Evolutionary conservation across 495 filamentous ascomycete species (phyloP).

Genomic region (Tuber calosporum): DNA sequence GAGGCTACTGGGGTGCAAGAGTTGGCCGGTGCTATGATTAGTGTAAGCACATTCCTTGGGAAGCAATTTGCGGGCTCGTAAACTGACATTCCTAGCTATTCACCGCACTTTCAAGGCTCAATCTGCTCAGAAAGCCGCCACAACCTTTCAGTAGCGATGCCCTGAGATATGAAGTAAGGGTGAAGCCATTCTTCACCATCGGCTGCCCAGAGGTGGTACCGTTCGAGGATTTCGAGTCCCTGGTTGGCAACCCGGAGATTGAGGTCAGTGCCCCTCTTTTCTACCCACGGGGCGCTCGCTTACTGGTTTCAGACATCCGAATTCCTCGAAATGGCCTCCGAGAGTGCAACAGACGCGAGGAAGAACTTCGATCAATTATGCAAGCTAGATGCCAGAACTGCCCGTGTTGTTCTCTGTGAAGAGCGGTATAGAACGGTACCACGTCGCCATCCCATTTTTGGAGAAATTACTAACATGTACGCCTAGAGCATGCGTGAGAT

Average conservation of each 20-base stretch:
- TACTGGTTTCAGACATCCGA: constrained; percentile 32
- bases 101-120: constrained; percentile 56
- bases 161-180: constrained; percentile 76
- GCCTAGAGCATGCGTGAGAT: constrained; percentile 38
- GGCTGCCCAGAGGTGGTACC: constrained; percentile 63
- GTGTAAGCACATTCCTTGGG: constrained; percentile 10
- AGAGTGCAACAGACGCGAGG: constrained; percentile 54
- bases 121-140: constrained; percentile 52
- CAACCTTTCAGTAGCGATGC: constrained; percentile 63
- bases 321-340: constrained; percentile 56
- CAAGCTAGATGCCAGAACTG: constrained; percentile 47
- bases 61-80: not conserved
- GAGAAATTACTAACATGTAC: constrained; percentile 1
- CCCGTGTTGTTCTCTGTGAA: constrained; percentile 42
- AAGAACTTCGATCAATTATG: constrained; percentile 58
- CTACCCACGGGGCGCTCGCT: not conserved
- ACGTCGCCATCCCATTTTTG: not conserved
- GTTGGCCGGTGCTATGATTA: constrained; percentile 58
- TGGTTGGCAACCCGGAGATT: constrained; percentile 44
- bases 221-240: constrained; percentile 53
- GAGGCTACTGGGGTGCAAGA: constrained; percentile 63
- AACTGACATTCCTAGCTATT: constrained; percentile 51
- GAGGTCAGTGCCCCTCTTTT: constrained; percentile 16
- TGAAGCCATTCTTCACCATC: constrained; percentile 76
- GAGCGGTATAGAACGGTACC: constrained; percentile 37